Conservation (phyloP, 2,329 filamentous ascomycete genomes). For the Colletotrichum somersetense region DNA sequence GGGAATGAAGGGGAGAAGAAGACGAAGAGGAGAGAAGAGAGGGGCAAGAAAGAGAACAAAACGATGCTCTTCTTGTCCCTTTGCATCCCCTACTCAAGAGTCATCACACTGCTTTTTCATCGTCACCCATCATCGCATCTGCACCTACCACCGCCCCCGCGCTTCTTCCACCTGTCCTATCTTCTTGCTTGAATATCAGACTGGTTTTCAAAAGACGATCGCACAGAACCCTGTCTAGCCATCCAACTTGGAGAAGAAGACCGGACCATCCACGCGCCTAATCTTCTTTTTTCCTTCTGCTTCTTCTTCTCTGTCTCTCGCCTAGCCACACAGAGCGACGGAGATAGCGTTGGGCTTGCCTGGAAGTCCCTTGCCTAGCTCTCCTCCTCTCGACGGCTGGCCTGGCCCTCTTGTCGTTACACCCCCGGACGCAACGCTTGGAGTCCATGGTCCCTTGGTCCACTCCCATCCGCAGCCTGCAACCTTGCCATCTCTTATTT, state of each 20-base stretch:
- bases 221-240: slow-evolving; percentile 11
- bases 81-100: neutral
- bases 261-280: slow-evolving; percentile 1
- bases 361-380: slow-evolving; percentile 4
- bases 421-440: slow-evolving; percentile 34
- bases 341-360: neutral
- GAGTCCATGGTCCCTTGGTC: slow-evolving; percentile 29
- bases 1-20: neutral
- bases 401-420: slow-evolving; percentile 20
- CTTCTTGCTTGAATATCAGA: neutral
- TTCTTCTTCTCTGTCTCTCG: neutral
- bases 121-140: neutral
- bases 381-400: slow-evolving; percentile 1
- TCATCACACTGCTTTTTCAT: neutral
- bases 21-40: neutral
- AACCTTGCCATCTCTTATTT: slow-evolving; percentile 38
- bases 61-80: slow-evolving; percentile 4
- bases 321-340: neutral
- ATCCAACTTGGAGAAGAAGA: neutral
- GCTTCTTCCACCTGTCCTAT: slow-evolving; percentile 1
- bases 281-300: neutral
- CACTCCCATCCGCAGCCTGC: slow-evolving; percentile 40
- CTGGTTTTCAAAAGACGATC: slow-evolving; percentile 2
- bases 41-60: neutral
- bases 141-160: neutral